A percentile compares a stretch with the other conserved stretches of the same genome.
Evolutionary conservation across 179 eudicot species (phyloP).

Genomic region (Corrigiola litoralis): DNA sequence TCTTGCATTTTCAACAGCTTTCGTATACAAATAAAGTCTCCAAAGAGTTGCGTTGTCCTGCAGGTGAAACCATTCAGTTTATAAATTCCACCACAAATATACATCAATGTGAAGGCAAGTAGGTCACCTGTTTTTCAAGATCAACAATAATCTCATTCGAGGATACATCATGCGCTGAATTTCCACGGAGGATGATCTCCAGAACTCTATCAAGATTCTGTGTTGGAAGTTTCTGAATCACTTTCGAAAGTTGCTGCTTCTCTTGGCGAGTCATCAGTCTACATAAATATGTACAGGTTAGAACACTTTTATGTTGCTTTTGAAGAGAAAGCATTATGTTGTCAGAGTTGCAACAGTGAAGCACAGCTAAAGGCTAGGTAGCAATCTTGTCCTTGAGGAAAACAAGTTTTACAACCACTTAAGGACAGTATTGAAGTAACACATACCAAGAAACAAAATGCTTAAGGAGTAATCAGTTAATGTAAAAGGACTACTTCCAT

Average conservation of each 20-base stretch:
- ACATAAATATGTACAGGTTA: neutral
- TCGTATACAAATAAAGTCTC: conserved; percentile 64
- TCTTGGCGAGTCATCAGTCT: conserved; percentile 69
- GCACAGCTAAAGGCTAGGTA: too few species aligned
- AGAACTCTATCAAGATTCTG: conserved; percentile 68
- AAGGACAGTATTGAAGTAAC: too few species aligned
- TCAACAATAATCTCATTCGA: conserved; percentile 46
- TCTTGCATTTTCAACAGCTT: conserved; percentile 60
- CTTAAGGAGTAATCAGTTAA: too few species aligned
- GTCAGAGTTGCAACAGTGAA: too few species aligned
- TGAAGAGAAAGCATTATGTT: neutral
- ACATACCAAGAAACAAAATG: too few species aligned
- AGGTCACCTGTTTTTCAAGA: conserved; percentile 54
- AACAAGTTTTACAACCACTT: too few species aligned
- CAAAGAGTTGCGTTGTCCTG: conserved; percentile 70
- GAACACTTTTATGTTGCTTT: neutral
- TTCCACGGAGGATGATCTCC: conserved; percentile 48
- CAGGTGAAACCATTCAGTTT: conserved; percentile 15
- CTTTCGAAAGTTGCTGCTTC: conserved; percentile 56
- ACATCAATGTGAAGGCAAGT: neutral
- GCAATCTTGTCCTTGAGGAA: too few species aligned
- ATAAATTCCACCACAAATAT: neutral
- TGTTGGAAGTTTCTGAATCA: conserved; percentile 51
- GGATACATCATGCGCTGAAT: conserved; percentile 27
- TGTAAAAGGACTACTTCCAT: too few species aligned